Evolutionary conservation across 2,329 filamentous ascomycete genomes (phyloP), one percentile per base, ranked within the genome.

Genomic region (Lecanicillium sp.): DNA sequence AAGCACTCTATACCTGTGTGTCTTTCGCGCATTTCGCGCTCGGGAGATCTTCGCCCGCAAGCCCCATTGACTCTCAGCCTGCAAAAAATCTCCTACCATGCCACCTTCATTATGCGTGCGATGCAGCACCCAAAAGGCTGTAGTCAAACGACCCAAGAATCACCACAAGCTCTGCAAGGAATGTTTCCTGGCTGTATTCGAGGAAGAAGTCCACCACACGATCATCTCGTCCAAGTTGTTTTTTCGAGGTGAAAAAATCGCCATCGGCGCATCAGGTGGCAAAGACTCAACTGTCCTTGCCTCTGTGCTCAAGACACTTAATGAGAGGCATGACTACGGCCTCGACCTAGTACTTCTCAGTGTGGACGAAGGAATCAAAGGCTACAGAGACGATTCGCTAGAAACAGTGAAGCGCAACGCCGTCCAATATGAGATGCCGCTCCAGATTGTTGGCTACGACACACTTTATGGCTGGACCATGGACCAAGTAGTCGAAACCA

Each of bases 401-500:
- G 90, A 97, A 68, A 97, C 93, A 0, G 93, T 98, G 38, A 96
- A 96, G 75, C 77, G 91, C 51, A 97, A 98, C 66, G 87, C 90
- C 0, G 66, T 79, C 11, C 90, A 97, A 66, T 96, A 97, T 67
- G 82, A 85, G 1, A 94, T 98, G 85, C 82, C 87, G 0, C 71
- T 98, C 41, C 87, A 89, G 58, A 95, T 98, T 48, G 81, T 98
- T 42, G 90, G 91, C 42, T 98, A 98, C 60, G 85, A 84, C 46
- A 87, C 96, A 60, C 73, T 98, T 9, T 98, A 98, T 64, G 93
- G 91, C 8, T 98, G 93, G 93, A 96, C 90, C 1, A 98, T 98
- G 93, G 93, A 98, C 61, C 89, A 97, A 62, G 93, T 98, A 9
- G 94, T 98, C 4, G 87, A 90, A 59, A 88, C 91, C 40, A 87